Percentiles rank a stretch among this genome's conserved stretches.
phyloP scores from a whole-genome alignment of 805 yeast species.

The Blastobotrys chiropterorum region DNA sequence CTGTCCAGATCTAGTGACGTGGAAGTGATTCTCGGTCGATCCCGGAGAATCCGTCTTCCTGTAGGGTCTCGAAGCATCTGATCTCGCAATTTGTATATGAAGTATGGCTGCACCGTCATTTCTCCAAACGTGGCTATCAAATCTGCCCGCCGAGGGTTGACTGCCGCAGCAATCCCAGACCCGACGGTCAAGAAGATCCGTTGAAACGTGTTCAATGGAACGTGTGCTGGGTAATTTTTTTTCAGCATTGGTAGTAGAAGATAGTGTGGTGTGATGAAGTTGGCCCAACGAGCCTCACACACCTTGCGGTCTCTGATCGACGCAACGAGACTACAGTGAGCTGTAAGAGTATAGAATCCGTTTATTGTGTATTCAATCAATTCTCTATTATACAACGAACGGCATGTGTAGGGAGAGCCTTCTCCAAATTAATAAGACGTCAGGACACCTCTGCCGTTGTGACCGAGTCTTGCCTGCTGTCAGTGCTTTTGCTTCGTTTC shows the following conservation, averaged over 20 bases:
- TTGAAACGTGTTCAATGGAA: slow-evolving; percentile 64
- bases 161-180: slow-evolving; percentile 68
- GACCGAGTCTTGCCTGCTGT: too few species aligned
- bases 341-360: too few species aligned
- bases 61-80: slow-evolving; percentile 69
- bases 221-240: slow-evolving; percentile 61
- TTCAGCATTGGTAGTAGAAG: background rate
- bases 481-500: background rate
- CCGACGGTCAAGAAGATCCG: slow-evolving; percentile 57
- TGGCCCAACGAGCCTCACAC: background rate
- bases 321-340: too few species aligned
- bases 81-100: slow-evolving; percentile 54
- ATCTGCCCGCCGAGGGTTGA: slow-evolving; percentile 36
- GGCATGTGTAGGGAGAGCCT: too few species aligned
- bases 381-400: too few species aligned
- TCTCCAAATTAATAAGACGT: too few species aligned
- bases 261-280: background rate
- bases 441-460: too few species aligned
- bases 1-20: slow-evolving; percentile 58
- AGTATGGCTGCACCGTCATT: slow-evolving; percentile 69
- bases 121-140: slow-evolving; percentile 58
- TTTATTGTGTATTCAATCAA: too few species aligned
- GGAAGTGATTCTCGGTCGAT: slow-evolving; percentile 78
- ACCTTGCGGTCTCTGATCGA: too few species aligned
- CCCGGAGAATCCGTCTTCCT: slow-evolving; percentile 74